Conservation (phyloP, 2,329 filamentous ascomycete species). For the Bipolaris victoriae region DNA sequence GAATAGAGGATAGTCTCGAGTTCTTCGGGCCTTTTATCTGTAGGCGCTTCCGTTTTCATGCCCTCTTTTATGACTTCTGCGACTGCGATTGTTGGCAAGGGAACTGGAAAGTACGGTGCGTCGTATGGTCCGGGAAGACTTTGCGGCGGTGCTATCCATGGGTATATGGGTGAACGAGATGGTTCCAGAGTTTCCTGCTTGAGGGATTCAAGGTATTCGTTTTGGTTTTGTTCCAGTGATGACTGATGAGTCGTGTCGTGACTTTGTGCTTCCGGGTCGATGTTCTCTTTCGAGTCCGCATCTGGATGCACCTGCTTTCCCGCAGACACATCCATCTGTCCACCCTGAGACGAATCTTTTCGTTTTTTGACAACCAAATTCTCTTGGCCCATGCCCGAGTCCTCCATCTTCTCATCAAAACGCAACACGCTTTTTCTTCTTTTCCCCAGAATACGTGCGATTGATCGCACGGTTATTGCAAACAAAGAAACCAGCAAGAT, state of each 20-base stretch:
- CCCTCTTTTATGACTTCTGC: conserved; percentile 19
- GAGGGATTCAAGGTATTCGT: conserved; percentile 22
- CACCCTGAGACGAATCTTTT: conserved; percentile 8
- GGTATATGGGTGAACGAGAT: conserved; percentile 35
- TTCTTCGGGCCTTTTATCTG: conserved; percentile 4
- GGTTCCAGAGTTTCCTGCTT: conserved; percentile 25
- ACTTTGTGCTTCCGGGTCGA: background rate
- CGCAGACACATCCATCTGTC: background rate
- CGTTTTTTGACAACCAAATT: conserved; percentile 1
- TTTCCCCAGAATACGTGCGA: conserved; percentile 14
- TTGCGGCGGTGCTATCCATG: conserved; percentile 42
- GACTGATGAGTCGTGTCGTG: background rate
- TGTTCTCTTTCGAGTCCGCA: background rate
- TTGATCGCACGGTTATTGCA: conserved; percentile 24
- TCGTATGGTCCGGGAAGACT: conserved; percentile 45
- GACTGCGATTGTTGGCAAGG: conserved; percentile 33
- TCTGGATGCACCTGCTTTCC: background rate
- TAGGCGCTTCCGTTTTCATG: conserved; percentile 10
- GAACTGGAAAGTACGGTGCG: conserved; percentile 43
- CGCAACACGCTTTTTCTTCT: conserved; percentile 27
- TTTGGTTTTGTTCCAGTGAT: conserved; percentile 8
- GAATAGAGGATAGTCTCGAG: conserved; percentile 29
- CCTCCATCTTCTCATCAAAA: background rate
- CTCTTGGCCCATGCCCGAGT: conserved; percentile 2
- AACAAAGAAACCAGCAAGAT: conserved; percentile 29